Conservation (phyloP, 1,139 yeast species). For the Chernovozyma sophiae-reginae region DNA sequence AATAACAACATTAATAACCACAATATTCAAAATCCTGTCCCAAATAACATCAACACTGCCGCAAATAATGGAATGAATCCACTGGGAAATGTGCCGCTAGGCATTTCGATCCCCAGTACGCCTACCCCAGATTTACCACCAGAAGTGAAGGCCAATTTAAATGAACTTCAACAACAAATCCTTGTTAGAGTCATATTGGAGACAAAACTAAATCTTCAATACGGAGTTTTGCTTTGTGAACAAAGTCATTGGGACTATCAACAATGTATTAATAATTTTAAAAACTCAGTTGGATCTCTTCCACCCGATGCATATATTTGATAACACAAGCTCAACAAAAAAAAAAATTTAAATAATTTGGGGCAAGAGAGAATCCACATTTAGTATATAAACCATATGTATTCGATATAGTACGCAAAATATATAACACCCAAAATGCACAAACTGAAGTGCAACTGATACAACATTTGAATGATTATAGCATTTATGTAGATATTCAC, state of each 20-base stretch:
- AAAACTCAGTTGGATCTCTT: conserved; percentile 49
- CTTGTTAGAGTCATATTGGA: conserved; percentile 63
- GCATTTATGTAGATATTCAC: too few species aligned
- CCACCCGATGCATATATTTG: conserved; percentile 39
- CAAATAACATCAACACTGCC: conserved; percentile 11
- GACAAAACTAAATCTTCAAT: conserved; percentile 74
- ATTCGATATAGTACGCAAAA: too few species aligned
- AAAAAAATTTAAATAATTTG: too few species aligned
- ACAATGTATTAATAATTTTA: conserved; percentile 67
- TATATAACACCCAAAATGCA: too few species aligned
- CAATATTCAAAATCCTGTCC: neutral
- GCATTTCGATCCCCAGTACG: conserved; percentile 15
- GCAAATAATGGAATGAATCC: conserved; percentile 9
- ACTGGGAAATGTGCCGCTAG: conserved; percentile 12
- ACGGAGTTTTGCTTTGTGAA: conserved; percentile 79
- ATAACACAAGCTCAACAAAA: too few species aligned
- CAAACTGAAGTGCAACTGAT: too few species aligned
- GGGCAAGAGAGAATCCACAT: too few species aligned
- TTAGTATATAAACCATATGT: too few species aligned
- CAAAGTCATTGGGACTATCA: conserved; percentile 85
- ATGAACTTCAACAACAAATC: conserved; percentile 59
- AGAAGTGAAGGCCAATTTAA: conserved; percentile 50
- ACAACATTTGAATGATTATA: too few species aligned
- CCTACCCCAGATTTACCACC: conserved; percentile 42
- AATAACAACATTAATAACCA: neutral